These are phyloP conservation scores for Tagetes patula DNA, from an alignment of 129 eudicot species.

Conservation along the genomic window DNA sequence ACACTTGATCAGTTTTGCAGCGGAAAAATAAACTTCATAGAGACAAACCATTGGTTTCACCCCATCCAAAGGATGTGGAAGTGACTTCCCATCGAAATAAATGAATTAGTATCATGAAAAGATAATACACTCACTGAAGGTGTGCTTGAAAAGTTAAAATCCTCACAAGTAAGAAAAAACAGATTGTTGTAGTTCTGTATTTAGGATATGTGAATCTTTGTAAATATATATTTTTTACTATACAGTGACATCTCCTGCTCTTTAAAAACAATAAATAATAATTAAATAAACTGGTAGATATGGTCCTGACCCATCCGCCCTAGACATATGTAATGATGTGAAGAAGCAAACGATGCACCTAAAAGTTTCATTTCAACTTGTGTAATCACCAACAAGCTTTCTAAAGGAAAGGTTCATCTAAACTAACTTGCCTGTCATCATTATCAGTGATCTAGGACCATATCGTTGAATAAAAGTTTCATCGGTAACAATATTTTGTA, in stretches of 20 bases:
- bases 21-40: conserved; percentile 9
- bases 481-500: neutral
- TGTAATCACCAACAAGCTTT: neutral
- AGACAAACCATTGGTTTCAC: conserved; percentile 19
- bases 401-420: neutral
- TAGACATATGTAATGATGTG: neutral
- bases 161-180: neutral
- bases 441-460: neutral
- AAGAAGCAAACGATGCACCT: neutral
- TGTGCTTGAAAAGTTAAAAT: neutral
- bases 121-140: neutral
- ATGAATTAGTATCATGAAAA: conserved; percentile 17
- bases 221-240: conserved; percentile 28
- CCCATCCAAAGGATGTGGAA: conserved; percentile 73
- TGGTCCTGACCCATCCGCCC: no score
- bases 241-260: neutral
- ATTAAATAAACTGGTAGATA: neutral
- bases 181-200: conserved; percentile 17
- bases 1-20: conserved; percentile 35
- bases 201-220: conserved; percentile 37
- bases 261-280: neutral
- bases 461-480: neutral
- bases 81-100: conserved; percentile 34
- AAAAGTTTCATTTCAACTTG: neutral
- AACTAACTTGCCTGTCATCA: neutral